Evolutionary conservation across 2,329 filamentous ascomycete genomes (phyloP), one percentile per base, ranked within the genome.

Genomic region (Penicillium sp.): DNA sequence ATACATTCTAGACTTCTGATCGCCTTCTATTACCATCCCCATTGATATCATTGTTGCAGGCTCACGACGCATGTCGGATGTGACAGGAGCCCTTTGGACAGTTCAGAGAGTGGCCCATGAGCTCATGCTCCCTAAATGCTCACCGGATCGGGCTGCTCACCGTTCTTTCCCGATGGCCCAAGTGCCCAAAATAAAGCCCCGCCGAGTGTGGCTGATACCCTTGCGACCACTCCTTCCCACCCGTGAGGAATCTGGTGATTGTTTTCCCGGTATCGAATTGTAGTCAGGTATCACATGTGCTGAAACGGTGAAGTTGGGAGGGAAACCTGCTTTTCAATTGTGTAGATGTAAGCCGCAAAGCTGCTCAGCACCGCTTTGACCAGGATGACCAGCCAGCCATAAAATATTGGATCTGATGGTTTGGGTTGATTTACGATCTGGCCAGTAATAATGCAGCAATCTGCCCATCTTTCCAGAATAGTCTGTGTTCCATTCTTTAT

Each of bases 151-250:
- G 33, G 33, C 22, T 20, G 41, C 35, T 54, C 51, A 54, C 57
- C 51, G 54, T 59, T 59, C 37, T 50, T 52, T 57, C 51, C 57
- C 54, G 51, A 57, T 35, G 15, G 14, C 18, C 47, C 22, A 40
- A 3, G 23, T 26, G 23, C 15, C 35, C 37, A 43, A 47, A 14
- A 9, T 14, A n/a, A 14, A 40, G 37, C 37, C 18, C 18, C 9
- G n/a, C 20, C 4, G 18, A 1, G 31, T 15, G 5, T n/a, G 8
- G n/a, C 18, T 40, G 18, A 22, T 40, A 40, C 49, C 40, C 23
- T 51, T 49, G 53, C 49, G 40, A 40, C 33, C 23, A 46, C 43
- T 44, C 43, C 26, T 45, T 31, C 37, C 41, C 54, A 41, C 23
- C 31, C 33, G 25, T 14, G 23, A 40, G 8, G 9, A 26, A 11